Evolutionary conservation across 768 basidiomycete genomes (phyloP), one percentile per base, ranked within the genome.

Genomic region (Suillus hirtellus): DNA sequence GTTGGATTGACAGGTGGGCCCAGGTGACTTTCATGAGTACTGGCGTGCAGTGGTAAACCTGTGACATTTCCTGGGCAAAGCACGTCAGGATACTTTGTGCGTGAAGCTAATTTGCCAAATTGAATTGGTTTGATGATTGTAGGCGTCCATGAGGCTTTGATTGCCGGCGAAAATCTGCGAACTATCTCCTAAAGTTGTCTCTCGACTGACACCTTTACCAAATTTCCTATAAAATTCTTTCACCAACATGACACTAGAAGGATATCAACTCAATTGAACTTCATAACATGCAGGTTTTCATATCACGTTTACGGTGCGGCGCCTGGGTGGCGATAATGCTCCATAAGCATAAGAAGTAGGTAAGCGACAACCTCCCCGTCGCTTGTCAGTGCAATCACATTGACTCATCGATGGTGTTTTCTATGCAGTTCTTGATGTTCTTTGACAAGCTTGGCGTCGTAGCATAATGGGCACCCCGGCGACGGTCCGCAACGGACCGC

Each of bases 1-100:
- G 7, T 38, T 56, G 9, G 21, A 34, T 42, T 52, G 47, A 17
- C 63, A 61, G 60, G 42, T 61, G 34, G n/a, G 27, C 11, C 34
- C 63, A 63, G 63, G 63, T 63, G 63, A 62, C 63, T 15, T 47
- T 42, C 40, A 61, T 24, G 24, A 62, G 38, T 46, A 11, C 38
- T 10, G 19, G 19, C 15, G 14, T 52, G 31, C 50, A 52, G 31
- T 17, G 6, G 35, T 50, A 15, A 60, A 56, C 21, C n/a, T 52
- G 11, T 27, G 53, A 21, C 21, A 55, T 27, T 19, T 53, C 31
- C 17, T 40, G 38, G 24, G 5, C 24, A 17, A 24, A 21, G 37
- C 54, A 38, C 8, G 21, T 14, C 24, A 27, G 1, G 40, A 58
- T 58, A 17, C 40, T 58, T 42, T 17, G 52, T 1, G 34, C 38